These are phyloP conservation scores for Rhizopus sp. DNA, from an alignment of 371 early-diverging fungal species.

Conservation along the genomic window DNA sequence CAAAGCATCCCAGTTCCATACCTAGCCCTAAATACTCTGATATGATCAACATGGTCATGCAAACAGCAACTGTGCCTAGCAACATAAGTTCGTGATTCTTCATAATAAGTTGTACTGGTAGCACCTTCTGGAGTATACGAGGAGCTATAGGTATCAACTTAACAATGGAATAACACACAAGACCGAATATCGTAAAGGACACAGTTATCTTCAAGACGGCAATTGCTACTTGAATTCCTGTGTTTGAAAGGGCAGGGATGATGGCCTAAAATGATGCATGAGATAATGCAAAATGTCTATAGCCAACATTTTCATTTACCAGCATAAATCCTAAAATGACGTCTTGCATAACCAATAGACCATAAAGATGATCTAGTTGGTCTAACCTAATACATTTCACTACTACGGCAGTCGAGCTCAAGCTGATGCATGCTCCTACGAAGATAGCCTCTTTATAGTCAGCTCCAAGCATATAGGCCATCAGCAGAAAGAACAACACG, in stretches of 20 bases:
- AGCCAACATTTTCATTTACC: slow-evolving; percentile 23
- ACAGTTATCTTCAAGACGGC: slow-evolving; percentile 36
- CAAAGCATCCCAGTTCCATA: slow-evolving; percentile 66
- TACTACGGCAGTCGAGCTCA: slow-evolving; percentile 60
- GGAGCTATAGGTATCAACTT: slow-evolving; percentile 29
- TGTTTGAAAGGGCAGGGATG: slow-evolving; percentile 56
- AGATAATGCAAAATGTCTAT: not conserved
- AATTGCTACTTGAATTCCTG: slow-evolving; percentile 45
- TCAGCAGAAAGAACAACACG: slow-evolving; percentile 36
- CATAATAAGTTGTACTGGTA: slow-evolving; percentile 30
- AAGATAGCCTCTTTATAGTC: slow-evolving; percentile 51
- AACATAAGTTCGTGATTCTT: slow-evolving; percentile 51
- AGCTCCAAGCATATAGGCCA: slow-evolving; percentile 43
- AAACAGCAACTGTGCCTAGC: slow-evolving; percentile 54
- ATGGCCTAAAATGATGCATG: slow-evolving; percentile 42
- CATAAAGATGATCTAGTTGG: slow-evolving; percentile 52
- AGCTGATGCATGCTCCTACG: slow-evolving; percentile 56
- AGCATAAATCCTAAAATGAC: slow-evolving; percentile 63
- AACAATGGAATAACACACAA: slow-evolving; percentile 38
- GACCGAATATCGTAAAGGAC: slow-evolving; percentile 45
- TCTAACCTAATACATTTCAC: slow-evolving; percentile 51
- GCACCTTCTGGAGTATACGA: slow-evolving; percentile 18
- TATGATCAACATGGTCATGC: slow-evolving; percentile 49
- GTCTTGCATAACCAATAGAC: slow-evolving; percentile 62
- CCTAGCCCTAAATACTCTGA: slow-evolving; percentile 51